Percentiles rank a stretch among this genome's conserved stretches.
These are phyloP conservation scores for Leptographium galeiforme DNA, from an alignment of 2,329 filamentous ascomycete genomes.

Conservation along the genomic window DNA sequence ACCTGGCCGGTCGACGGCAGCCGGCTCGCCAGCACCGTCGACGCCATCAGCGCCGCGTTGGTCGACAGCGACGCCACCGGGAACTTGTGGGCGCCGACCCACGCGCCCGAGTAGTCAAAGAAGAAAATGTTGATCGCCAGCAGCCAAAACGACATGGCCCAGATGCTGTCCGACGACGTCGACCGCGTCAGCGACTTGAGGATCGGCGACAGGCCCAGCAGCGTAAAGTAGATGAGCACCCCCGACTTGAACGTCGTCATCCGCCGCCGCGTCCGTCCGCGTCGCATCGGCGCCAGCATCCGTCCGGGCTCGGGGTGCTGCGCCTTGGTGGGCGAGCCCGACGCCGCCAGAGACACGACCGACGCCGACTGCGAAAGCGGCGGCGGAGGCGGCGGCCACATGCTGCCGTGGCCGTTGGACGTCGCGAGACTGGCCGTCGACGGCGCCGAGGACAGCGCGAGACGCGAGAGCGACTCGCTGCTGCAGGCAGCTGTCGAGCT, in stretches of 20 bases:
- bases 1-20: conserved; percentile 86
- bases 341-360: conserved; percentile 1
- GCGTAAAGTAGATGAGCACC: conserved; percentile 79
- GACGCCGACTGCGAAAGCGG: background rate
- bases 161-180: conserved; percentile 88
- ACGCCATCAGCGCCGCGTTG: conserved; percentile 93
- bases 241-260: conserved; percentile 84
- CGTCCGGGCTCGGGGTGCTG: conserved; percentile 13
- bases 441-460: background rate
- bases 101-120: conserved; percentile 74
- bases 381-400: background rate
- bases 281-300: conserved; percentile 21
- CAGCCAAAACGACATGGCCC: conserved; percentile 90
- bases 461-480: background rate
- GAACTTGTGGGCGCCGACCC: conserved; percentile 44
- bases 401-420: background rate
- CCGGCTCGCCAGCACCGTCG: conserved; percentile 81
- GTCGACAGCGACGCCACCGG: conserved; percentile 65
- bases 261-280: conserved; percentile 33
- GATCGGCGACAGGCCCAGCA: conserved; percentile 86
- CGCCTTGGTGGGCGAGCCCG: conserved; percentile 15
- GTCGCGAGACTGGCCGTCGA: background rate
- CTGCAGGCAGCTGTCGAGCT: background rate
- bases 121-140: conserved; percentile 94
- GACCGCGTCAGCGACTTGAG: conserved; percentile 91